Conservation (phyloP, 768 basidiomycete genomes). For the Psilocybe cyanescens region DNA sequence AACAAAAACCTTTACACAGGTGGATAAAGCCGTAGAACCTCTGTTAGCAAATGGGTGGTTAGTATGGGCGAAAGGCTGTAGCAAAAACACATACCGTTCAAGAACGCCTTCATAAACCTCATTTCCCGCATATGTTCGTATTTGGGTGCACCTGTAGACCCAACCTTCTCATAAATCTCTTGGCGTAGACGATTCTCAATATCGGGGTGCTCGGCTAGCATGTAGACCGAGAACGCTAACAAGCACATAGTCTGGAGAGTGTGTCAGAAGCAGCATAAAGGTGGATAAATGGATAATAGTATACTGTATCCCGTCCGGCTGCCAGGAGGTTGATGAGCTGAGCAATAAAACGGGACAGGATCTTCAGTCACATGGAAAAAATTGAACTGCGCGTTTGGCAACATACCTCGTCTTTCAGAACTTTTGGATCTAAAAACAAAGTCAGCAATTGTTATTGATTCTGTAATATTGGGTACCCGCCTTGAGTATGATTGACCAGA, state of each 20-base stretch:
- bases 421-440: constrained; percentile 12
- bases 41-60: constrained; percentile 20
- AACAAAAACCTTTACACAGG: constrained; percentile 24
- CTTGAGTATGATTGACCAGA: constrained; percentile 19
- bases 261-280: background rate
- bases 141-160: constrained; percentile 37
- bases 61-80: background rate
- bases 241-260: constrained; percentile 39
- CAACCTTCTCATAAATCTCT: constrained; percentile 44
- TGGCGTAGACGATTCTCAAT: constrained; percentile 38
- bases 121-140: constrained; percentile 49
- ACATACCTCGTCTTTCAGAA: constrained; percentile 21
- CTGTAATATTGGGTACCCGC: constrained; percentile 22
- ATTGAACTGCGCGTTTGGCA: background rate
- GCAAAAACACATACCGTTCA: constrained; percentile 27
- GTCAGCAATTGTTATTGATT: background rate
- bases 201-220: constrained; percentile 31
- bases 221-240: constrained; percentile 38
- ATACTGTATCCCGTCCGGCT: constrained; percentile 52
- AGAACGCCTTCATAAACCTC: constrained; percentile 38
- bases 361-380: background rate
- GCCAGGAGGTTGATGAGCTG: constrained; percentile 50
- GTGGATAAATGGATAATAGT: constrained; percentile 1
- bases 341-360: constrained; percentile 8
- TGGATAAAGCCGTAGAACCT: constrained; percentile 45